Percentiles rank a stretch among this genome's conserved stretches.
Evolutionary conservation across 495 filamentous ascomycete genomes (phyloP).

Genomic region (Penicillium longicatenatum): DNA sequence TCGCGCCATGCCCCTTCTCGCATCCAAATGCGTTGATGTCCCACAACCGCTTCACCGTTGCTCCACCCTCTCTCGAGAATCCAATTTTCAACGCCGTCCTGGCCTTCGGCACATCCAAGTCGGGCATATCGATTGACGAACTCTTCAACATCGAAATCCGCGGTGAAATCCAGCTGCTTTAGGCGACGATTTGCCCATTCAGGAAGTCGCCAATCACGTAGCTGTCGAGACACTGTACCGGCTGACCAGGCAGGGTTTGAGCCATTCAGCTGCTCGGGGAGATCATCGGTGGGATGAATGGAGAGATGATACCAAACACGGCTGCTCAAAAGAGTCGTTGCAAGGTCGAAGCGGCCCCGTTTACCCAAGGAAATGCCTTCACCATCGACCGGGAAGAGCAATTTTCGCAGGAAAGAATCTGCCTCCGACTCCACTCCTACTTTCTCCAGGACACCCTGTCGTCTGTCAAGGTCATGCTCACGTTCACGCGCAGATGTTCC

Average conservation of each 20-base stretch:
- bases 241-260: constrained; percentile 82
- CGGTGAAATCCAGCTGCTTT: constrained; percentile 93
- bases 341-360: constrained; percentile 73
- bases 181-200: constrained; percentile 96
- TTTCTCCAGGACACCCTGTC: constrained; percentile 83
- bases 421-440: constrained; percentile 77
- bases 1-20: constrained; percentile 96
- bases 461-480: constrained; percentile 76
- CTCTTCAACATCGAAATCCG: constrained; percentile 93
- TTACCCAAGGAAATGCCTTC: constrained; percentile 74
- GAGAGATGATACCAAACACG: constrained; percentile 95
- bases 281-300: constrained; percentile 87
- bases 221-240: constrained; percentile 84
- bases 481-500: constrained; percentile 66
- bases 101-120: constrained; percentile 85
- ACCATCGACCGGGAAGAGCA: constrained; percentile 79
- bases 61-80: constrained; percentile 95
- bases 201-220: constrained; percentile 87
- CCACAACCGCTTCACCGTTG: constrained; percentile 93
- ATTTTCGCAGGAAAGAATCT: constrained; percentile 77
- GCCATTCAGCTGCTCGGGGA: constrained; percentile 66
- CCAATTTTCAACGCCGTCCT: constrained; percentile 95
- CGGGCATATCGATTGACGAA: constrained; percentile 79
- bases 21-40: constrained; percentile 92
- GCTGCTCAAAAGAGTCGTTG: constrained; percentile 69